phyloP scores from a whole-genome alignment of 352 stramenopile species.

The Thraustochytrium striatum region DNA sequence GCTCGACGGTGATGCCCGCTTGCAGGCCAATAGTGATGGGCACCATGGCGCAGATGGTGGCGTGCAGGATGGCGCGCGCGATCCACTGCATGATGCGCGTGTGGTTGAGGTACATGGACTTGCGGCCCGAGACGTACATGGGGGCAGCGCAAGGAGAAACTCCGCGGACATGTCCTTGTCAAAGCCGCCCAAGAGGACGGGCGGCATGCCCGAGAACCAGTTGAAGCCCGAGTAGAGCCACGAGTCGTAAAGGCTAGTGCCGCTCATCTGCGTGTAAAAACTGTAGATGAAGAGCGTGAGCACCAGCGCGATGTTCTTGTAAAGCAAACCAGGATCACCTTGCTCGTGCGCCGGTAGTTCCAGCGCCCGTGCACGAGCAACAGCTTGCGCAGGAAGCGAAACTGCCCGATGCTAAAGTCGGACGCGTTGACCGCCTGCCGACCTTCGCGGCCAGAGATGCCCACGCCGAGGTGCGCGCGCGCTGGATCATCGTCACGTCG shows the following conservation, averaged over 20 bases:
- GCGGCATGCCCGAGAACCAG: not conserved
- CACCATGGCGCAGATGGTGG: not conserved
- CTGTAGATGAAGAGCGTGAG: constrained; percentile 83
- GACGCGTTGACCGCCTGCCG: constrained; percentile 96
- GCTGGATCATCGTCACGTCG: constrained; percentile 98
- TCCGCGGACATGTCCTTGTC: not conserved
- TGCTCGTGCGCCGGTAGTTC: constrained; percentile 94
- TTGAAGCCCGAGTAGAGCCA: not conserved
- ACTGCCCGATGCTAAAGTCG: constrained; percentile 97
- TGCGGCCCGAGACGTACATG: not conserved
- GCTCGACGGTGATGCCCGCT: not conserved
- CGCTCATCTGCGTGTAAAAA: constrained; percentile 68
- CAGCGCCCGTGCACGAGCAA: constrained; percentile 97
- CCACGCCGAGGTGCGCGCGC: constrained; percentile 93
- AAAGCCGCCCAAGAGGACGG: not conserved
- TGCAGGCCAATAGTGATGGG: not conserved
- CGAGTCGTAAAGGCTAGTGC: not conserved
- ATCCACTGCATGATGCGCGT: not conserved
- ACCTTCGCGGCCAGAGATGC: constrained; percentile 96
- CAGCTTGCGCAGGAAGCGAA: constrained; percentile 85
- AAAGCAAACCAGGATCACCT: constrained; percentile 95
- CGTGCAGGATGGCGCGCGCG: not conserved
- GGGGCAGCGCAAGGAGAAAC: not conserved
- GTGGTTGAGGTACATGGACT: not conserved
- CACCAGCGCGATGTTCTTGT: constrained; percentile 97